Percentiles rank a stretch among this genome's conserved stretches.
These are phyloP conservation scores for Arabis hirsuta DNA, from an alignment of 345 rosid species.

Conservation along the genomic window DNA sequence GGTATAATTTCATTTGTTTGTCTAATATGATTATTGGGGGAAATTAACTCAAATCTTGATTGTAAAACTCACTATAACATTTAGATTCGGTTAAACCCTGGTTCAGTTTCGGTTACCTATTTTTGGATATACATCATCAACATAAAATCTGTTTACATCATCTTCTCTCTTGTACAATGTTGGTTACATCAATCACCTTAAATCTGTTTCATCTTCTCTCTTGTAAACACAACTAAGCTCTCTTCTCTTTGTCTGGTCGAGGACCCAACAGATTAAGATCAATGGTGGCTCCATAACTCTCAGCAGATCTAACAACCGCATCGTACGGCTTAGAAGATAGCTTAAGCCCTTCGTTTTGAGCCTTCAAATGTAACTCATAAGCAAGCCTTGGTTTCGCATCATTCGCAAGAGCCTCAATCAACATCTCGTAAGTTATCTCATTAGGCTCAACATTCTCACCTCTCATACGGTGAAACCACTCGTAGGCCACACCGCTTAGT, in stretches of 20 bases:
- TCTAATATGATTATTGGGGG: too few relatives aligned
- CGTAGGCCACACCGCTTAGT: constrained; percentile 75
- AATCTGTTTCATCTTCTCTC: constrained; percentile 9
- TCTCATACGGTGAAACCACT: constrained; percentile 90
- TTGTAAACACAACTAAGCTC: constrained; percentile 23
- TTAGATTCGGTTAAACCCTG: too few relatives aligned
- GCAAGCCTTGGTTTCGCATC: constrained; percentile 87
- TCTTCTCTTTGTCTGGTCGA: constrained; percentile 58
- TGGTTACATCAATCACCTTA: constrained; percentile 18
- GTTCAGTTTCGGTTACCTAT: too few relatives aligned
- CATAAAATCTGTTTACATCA: not conserved
- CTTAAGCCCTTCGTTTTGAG: constrained; percentile 58
- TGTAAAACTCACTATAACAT: too few relatives aligned
- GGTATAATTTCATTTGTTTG: too few relatives aligned
- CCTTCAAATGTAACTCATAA: constrained; percentile 67
- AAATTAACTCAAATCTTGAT: too few relatives aligned
- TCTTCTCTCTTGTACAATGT: constrained; percentile 18
- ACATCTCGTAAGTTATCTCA: constrained; percentile 75
- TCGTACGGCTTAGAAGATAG: constrained; percentile 72
- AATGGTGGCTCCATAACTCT: constrained; percentile 58
- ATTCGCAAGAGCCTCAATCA: constrained; percentile 73
- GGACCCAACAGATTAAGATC: constrained; percentile 72
- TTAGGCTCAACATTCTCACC: constrained; percentile 62
- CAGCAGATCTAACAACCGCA: constrained; percentile 59
- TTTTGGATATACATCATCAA: too few relatives aligned